A percentile compares a stretch with the other conserved stretches of the same genome.
These are phyloP conservation scores for Dunaliella primolecta DNA, from an alignment of 139 green algal genomes.

Conservation along the genomic window DNA sequence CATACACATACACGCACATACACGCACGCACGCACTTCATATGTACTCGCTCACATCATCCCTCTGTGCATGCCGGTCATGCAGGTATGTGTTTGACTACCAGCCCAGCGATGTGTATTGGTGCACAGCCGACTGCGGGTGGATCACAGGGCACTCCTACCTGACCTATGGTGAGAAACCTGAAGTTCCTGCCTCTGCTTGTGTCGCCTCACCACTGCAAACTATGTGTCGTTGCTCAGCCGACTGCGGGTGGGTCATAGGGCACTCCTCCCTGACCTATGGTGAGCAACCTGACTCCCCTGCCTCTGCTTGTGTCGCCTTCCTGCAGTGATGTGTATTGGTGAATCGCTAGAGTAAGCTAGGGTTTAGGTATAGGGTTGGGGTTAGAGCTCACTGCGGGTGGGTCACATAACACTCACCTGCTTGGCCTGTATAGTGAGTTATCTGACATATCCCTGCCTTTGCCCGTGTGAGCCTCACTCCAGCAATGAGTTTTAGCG, in stretches of 20 bases:
- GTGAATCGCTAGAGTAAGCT: too few species aligned
- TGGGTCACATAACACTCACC: slow-evolving; percentile 97
- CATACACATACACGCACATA: background rate
- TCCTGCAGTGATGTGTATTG: slow-evolving; percentile 65
- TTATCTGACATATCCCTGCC: background rate
- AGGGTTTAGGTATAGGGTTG: too few species aligned
- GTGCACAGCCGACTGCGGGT: slow-evolving; percentile 96
- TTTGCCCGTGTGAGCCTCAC: too few species aligned
- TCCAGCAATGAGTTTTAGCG: too few species aligned
- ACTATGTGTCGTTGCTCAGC: slow-evolving; percentile 92
- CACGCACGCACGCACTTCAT: background rate
- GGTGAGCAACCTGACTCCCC: background rate
- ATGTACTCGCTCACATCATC: too few species aligned
- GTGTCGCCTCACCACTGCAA: background rate
- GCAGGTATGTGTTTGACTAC: slow-evolving; percentile 75
- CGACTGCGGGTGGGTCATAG: slow-evolving; percentile 98
- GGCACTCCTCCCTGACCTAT: slow-evolving; percentile 85
- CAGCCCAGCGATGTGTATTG: slow-evolving; percentile 82
- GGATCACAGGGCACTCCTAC: slow-evolving; percentile 96
- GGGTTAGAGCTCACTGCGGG: slow-evolving; percentile 94
- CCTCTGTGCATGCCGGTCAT: slow-evolving; percentile 44
- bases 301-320: background rate
- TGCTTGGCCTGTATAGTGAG: slow-evolving; percentile 73
- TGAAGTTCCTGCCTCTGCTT: background rate
- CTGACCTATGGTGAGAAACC: slow-evolving; percentile 54